Percentiles rank a stretch among this genome's conserved stretches.
These are phyloP conservation scores for Endocarpon pusillum DNA, from an alignment of 495 filamentous ascomycete species.

Conservation along the genomic window DNA sequence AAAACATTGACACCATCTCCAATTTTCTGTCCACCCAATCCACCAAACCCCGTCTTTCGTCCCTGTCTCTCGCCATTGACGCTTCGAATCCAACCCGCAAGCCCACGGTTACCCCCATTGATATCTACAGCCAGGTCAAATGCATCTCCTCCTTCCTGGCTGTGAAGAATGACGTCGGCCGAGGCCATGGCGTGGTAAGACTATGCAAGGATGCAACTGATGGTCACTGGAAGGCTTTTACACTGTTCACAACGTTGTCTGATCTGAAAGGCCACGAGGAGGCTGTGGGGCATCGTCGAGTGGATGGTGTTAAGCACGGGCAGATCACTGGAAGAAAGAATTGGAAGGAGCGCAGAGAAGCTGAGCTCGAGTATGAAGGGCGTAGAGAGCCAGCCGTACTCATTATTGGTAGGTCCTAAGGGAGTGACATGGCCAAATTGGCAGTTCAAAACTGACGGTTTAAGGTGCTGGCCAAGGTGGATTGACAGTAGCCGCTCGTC, in stretches of 20 bases:
- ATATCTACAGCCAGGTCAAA: conserved; percentile 17
- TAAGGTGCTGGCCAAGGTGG: conserved; percentile 19
- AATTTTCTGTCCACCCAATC: conserved; percentile 19
- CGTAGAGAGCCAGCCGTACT: conserved; percentile 37
- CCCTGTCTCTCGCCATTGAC: conserved; percentile 27
- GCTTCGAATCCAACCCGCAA: conserved; percentile 12
- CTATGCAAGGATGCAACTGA: conserved; percentile 15
- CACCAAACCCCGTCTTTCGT: no score
- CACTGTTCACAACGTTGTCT: conserved; percentile 30
- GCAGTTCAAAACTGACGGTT: no score
- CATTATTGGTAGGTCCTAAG: conserved; percentile 39
- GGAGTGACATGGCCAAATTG: no score
- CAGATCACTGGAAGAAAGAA: conserved; percentile 25
- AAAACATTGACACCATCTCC: conserved; percentile 26
- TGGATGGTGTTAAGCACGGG: conserved; percentile 29
- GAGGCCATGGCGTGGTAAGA: conserved; percentile 29
- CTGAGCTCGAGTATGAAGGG: conserved; percentile 27
- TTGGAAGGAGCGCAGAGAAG: conserved; percentile 35
- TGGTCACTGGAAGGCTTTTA: conserved; percentile 37
- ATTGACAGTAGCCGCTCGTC: conserved; percentile 17
- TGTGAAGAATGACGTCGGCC: conserved; percentile 23
- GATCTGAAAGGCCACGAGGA: conserved; percentile 26
- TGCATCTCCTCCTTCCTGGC: conserved; percentile 27
- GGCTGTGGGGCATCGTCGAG: conserved; percentile 16
- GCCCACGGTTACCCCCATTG: conserved; percentile 22